phyloP scores from a whole-genome alignment of 345 rosid species.

The Bruguiera parviflora region DNA sequence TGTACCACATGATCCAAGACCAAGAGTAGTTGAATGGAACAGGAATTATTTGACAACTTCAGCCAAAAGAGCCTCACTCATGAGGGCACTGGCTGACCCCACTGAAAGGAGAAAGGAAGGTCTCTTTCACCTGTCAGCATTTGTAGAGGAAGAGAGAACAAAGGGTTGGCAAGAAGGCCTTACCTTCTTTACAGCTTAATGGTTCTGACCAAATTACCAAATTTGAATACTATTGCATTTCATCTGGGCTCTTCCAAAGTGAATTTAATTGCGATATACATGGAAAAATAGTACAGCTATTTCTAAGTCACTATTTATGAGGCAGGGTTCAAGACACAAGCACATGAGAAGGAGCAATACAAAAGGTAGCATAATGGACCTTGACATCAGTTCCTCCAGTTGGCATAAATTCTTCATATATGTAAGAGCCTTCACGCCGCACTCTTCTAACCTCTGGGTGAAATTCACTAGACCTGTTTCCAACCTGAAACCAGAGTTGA shows the following conservation, averaged over 20 bases:
- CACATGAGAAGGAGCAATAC: neutral
- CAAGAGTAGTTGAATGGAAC: too few species aligned
- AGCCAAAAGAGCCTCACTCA: too few species aligned
- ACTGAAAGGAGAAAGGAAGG: too few species aligned
- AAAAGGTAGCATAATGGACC: slow-evolving; percentile 39
- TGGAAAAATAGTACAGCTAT: neutral
- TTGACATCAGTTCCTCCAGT: slow-evolving; percentile 99
- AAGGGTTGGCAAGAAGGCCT: too few species aligned
- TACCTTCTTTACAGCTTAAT: neutral
- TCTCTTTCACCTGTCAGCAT: too few species aligned
- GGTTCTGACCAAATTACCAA: neutral
- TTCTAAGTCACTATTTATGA: neutral
- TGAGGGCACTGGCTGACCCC: too few species aligned
- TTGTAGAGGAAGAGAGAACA: too few species aligned
- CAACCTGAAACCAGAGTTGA: slow-evolving; percentile 50
- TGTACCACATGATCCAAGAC: too few species aligned
- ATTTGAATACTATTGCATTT: neutral
- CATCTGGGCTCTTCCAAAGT: neutral
- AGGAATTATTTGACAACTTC: too few species aligned
- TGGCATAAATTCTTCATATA: slow-evolving; percentile 99
- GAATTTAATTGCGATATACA: neutral
- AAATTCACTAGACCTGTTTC: slow-evolving; percentile 97
- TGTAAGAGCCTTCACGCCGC: slow-evolving; percentile 96
- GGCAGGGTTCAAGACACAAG: neutral
- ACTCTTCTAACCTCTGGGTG: slow-evolving; percentile 98